Conservation (phyloP, 495 filamentous ascomycete species). For the Neurospora tetrasperma region DNA sequence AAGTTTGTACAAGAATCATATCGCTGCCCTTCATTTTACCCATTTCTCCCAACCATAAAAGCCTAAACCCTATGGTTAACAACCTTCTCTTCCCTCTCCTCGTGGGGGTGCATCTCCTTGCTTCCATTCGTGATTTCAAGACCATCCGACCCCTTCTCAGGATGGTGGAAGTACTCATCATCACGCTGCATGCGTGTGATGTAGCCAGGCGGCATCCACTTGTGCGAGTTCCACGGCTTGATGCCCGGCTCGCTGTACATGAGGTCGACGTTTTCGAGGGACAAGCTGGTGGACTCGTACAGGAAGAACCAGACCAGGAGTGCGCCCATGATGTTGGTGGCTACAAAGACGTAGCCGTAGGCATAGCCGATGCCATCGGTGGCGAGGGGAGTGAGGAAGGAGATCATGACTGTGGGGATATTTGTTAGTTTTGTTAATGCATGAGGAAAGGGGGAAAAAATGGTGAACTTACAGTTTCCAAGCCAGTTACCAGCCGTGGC, state of each 20-base stretch:
- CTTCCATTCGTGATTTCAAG: not conserved
- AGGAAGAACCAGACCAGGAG: conserved; percentile 70
- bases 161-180: conserved; percentile 8
- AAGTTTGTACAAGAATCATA: not conserved
- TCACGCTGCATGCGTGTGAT: conserved; percentile 19
- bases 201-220: conserved; percentile 47
- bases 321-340: conserved; percentile 53
- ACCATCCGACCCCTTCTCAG: conserved; percentile 3
- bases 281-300: conserved; percentile 56
- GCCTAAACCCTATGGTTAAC: not conserved
- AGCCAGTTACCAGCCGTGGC: conserved; percentile 72
- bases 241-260: conserved; percentile 59
- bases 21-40: too few species aligned
- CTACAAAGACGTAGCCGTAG: conserved; percentile 76
- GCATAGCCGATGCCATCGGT: conserved; percentile 55
- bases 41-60: not conserved
- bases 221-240: conserved; percentile 52
- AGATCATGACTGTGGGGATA: conserved; percentile 46
- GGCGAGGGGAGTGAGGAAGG: conserved; percentile 77
- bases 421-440: not conserved
- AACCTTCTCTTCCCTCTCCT: not conserved
- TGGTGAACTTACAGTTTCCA: conserved; percentile 47
- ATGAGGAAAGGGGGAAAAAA: not conserved
- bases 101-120: not conserved
- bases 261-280: conserved; percentile 63